Percentiles rank a stretch among this genome's conserved stretches.
phyloP scores from a whole-genome alignment of 768 basidiomycete species.

The Mycena rosella region DNA sequence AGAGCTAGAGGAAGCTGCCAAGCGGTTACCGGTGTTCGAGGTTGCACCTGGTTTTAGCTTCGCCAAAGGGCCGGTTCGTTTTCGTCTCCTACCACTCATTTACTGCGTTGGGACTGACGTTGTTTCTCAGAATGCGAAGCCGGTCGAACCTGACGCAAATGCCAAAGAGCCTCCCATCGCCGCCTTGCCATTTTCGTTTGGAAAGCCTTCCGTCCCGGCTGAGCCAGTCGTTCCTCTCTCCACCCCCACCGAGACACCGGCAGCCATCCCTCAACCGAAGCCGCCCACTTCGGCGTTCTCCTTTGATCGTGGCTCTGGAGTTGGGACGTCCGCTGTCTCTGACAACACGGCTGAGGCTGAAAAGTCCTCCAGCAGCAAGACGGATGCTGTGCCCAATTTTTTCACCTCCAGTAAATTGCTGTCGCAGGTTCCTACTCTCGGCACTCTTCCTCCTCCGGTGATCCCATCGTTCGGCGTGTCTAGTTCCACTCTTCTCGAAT shows the following conservation, averaged over 20 bases:
- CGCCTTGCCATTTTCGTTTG: conserved; percentile 74
- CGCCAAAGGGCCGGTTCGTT: conserved; percentile 66
- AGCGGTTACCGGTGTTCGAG: conserved; percentile 68
- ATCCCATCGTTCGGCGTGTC: conserved; percentile 40
- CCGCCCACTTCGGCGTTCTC: conserved; percentile 5
- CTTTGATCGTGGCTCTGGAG: conserved; percentile 9
- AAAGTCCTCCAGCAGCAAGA: conserved; percentile 1
- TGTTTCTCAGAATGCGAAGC: conserved; percentile 42
- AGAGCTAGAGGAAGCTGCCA: conserved; percentile 66
- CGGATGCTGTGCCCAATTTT: conserved; percentile 67
- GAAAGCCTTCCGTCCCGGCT: conserved; percentile 46
- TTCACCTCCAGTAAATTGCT: conserved; percentile 67
- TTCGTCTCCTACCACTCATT: background rate
- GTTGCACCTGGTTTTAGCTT: conserved; percentile 77
- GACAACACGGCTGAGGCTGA: conserved; percentile 17
- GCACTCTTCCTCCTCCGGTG: conserved; percentile 27
- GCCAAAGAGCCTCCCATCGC: conserved; percentile 78
- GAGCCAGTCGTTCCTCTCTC: conserved; percentile 24
- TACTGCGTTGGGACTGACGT: conserved; percentile 11
- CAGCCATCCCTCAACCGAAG: conserved; percentile 29
- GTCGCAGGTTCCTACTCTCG: conserved; percentile 49
- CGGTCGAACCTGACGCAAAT: conserved; percentile 54
- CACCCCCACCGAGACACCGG: conserved; percentile 32
- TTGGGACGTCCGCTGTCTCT: background rate
- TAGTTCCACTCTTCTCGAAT: conserved; percentile 34